A percentile compares a stretch with the other conserved stretches of the same genome.
These are phyloP conservation scores for Cystobasidium tubakii DNA, from an alignment of 768 basidiomycete species.

Conservation along the genomic window DNA sequence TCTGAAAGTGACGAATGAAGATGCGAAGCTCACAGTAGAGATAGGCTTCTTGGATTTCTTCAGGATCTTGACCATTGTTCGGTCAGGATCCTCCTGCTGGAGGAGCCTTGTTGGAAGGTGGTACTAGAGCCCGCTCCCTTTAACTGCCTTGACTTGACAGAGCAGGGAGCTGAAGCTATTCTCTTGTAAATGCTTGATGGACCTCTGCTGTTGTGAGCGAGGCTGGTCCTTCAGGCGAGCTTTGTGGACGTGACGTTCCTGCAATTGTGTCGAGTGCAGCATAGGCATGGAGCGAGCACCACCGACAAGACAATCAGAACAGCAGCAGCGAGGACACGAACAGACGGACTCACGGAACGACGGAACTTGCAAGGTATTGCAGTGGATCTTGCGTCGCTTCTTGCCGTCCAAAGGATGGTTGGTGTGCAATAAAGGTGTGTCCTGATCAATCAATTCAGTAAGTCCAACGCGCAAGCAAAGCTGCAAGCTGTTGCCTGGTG, in stretches of 20 bases:
- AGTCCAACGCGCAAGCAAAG: too few species aligned
- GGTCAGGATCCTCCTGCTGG: conserved; percentile 6
- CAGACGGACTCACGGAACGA: too few species aligned
- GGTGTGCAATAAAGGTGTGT: too few species aligned
- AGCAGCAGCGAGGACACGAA: background rate
- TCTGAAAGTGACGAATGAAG: background rate
- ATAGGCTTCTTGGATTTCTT: conserved; percentile 29
- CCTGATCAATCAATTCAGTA: too few species aligned
- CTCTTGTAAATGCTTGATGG: background rate
- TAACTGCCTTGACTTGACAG: background rate
- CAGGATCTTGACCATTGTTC: conserved; percentile 25
- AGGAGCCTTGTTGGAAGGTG: background rate
- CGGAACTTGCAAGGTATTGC: too few species aligned
- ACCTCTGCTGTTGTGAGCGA: too few species aligned
- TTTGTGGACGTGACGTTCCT: conserved; percentile 4
- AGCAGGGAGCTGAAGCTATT: background rate
- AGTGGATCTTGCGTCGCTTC: too few species aligned
- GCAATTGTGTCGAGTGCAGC: background rate
- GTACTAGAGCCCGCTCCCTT: background rate
- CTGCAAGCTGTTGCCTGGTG: too few species aligned
- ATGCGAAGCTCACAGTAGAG: conserved; percentile 6
- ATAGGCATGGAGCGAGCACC: background rate
- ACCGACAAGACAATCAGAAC: background rate
- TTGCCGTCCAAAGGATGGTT: too few species aligned
- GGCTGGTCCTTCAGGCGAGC: background rate